These are phyloP conservation scores for Neofusicoccum laricinum DNA, from an alignment of 2,329 filamentous ascomycete genomes.

Conservation along the genomic window DNA sequence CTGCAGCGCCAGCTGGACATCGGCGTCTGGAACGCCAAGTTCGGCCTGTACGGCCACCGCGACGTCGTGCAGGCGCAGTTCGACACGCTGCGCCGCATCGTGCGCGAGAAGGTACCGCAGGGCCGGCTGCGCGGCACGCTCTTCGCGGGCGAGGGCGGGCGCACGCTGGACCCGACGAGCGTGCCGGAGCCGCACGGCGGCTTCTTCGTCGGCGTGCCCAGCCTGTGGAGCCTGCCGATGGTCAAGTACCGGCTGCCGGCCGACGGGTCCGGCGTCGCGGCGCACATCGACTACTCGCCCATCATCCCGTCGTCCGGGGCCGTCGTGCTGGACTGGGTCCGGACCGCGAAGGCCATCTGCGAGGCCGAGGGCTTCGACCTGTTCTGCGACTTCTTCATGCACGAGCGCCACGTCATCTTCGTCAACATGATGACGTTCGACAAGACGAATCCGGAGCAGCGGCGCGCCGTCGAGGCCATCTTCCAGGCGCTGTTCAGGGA, in stretches of 20 bases:
- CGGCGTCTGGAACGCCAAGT: slow-evolving; percentile 49
- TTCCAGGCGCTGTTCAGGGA: slow-evolving; percentile 36
- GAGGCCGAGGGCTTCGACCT: slow-evolving; percentile 23
- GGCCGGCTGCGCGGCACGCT: neutral
- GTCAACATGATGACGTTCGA: slow-evolving; percentile 32
- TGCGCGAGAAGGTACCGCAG: slow-evolving; percentile 20
- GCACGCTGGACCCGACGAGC: slow-evolving; percentile 33
- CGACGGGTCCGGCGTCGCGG: slow-evolving; percentile 43
- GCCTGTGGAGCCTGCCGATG: slow-evolving; percentile 23
- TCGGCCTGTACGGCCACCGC: slow-evolving; percentile 30
- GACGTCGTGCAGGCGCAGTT: slow-evolving; percentile 31
- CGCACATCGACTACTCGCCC: slow-evolving; percentile 45
- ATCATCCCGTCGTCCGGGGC: slow-evolving; percentile 43
- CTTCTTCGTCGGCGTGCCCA: slow-evolving; percentile 20
- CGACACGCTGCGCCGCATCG: slow-evolving; percentile 32
- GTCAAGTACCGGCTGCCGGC: slow-evolving; percentile 37
- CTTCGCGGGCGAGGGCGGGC: slow-evolving; percentile 25
- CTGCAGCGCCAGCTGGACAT: slow-evolving; percentile 41
- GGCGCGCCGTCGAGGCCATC: slow-evolving; percentile 23
- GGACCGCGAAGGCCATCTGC: slow-evolving; percentile 25
- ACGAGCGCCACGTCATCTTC: slow-evolving; percentile 44
- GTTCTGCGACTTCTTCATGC: slow-evolving; percentile 26
- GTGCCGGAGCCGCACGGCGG: slow-evolving; percentile 32
- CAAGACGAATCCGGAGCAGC: slow-evolving; percentile 24
- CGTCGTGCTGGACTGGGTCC: slow-evolving; percentile 41